Evolutionary conservation across 2,329 filamentous ascomycete genomes (phyloP).

Genomic region (Neonectria ditissima): DNA sequence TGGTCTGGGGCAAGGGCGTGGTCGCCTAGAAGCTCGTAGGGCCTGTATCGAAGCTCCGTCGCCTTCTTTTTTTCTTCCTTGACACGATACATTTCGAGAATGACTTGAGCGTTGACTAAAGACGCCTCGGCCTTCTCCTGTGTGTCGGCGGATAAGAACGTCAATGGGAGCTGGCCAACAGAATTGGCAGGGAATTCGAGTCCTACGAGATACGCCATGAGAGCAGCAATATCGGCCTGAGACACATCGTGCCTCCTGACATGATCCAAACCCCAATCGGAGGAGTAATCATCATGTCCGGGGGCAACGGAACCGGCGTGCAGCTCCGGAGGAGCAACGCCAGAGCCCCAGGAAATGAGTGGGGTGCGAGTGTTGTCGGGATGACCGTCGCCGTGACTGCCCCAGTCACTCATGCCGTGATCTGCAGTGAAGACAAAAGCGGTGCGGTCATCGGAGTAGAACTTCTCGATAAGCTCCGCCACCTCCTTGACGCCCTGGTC

Average conservation of each 20-base stretch:
- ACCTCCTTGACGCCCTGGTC: constrained; percentile 91
- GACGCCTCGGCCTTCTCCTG: constrained; percentile 86
- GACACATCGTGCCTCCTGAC: constrained; percentile 90
- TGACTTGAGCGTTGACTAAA: constrained; percentile 84
- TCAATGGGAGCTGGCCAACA: constrained; percentile 89
- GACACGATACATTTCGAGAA: constrained; percentile 95
- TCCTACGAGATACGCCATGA: constrained; percentile 94
- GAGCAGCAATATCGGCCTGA: constrained; percentile 92
- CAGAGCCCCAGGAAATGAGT: constrained; percentile 92
- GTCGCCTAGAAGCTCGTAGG: constrained; percentile 77
- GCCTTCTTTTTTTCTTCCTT: constrained; percentile 88
- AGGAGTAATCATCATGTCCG: constrained; percentile 92
- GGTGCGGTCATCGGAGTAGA: constrained; percentile 87
- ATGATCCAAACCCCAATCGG: constrained; percentile 86
- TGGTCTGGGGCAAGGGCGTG: constrained; percentile 72
- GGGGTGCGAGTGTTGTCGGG: constrained; percentile 97
- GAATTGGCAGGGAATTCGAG: constrained; percentile 95
- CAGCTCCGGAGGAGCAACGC: constrained; percentile 80
- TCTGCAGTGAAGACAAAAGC: constrained; percentile 98
- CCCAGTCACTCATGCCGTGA: constrained; percentile 99
- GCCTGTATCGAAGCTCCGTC: constrained; percentile 80
- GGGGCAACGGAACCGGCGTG: constrained; percentile 68
- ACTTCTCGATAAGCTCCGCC: constrained; percentile 82
- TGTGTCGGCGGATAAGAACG: constrained; percentile 79
- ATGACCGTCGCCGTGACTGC: constrained; percentile 98